A percentile compares a stretch with the other conserved stretches of the same genome.
phyloP scores from a whole-genome alignment of 179 eudicot genomes.

The Silene coronaria region DNA sequence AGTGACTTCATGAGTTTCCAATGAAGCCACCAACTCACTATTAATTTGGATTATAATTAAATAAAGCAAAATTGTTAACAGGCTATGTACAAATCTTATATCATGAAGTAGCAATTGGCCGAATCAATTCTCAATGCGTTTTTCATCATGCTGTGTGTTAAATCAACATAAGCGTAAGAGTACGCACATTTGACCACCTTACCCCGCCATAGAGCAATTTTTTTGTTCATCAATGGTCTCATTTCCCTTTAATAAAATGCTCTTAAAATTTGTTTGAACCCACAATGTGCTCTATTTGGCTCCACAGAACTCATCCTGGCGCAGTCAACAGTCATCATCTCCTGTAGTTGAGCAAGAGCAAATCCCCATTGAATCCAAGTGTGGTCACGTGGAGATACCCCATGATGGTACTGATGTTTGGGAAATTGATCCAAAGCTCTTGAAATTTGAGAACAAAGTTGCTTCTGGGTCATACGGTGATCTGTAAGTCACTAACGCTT shows the following conservation, averaged over 20 bases:
- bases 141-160: not conserved
- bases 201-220: not conserved
- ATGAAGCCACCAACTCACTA: not conserved
- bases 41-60: not conserved
- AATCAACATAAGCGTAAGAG: not conserved
- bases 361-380: slow-evolving; percentile 34
- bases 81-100: not conserved
- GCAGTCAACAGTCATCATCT: slow-evolving; percentile 44
- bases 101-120: not conserved
- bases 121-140: not conserved
- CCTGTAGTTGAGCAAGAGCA: slow-evolving; percentile 44
- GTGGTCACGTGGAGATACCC: slow-evolving; percentile 65
- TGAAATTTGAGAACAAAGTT: slow-evolving; percentile 73
- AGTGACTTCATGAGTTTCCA: not conserved
- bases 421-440: slow-evolving; percentile 82
- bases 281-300: slow-evolving; percentile 14
- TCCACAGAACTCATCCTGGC: slow-evolving; percentile 67
- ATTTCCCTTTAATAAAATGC: not conserved
- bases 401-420: slow-evolving; percentile 91
- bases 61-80: not conserved
- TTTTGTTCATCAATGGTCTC: not conserved
- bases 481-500: slow-evolving; percentile 54
- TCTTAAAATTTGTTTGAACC: not conserved
- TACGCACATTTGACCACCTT: not conserved
- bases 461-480: slow-evolving; percentile 99